Evolutionary conservation across 345 rosid species (phyloP), one percentile per base, ranked within the genome.

Genomic region (Citrus mangshanensis): DNA sequence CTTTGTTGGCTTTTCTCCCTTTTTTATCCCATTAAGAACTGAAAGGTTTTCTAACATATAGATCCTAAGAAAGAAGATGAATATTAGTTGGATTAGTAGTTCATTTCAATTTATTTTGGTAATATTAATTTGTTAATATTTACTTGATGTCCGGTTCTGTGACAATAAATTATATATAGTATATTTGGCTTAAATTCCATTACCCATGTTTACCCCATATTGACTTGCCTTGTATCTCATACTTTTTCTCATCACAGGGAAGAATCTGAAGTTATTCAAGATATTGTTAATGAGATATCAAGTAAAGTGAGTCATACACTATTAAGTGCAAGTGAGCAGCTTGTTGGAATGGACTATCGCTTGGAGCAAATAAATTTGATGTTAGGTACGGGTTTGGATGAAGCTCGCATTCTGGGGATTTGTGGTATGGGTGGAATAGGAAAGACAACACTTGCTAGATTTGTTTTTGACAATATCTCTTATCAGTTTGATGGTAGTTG

Each of bases 361-460:
- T 1, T 34, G 32, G 51, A 51, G 21, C n/a, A 76, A 34, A 6
- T 54, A 30, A 0, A 51, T 49, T 10, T 6, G 0, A 21, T 49
- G 24, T 10, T 65, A n/a, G 16, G 42, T 4, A 32, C 16, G 3
- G 72, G 35, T 1, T 7, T 10, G 56, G 37, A 65, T 32, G 72
- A 66, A 63, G 66, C 60, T n/a, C 67, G 49, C 22, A 12, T 77
- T 19, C 14, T 77, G 19, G 80, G 80, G 24, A 70, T 78, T 42
- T 60, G 62, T 14, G 70, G 70, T 8, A 78, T 70, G 75, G 80
- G 76, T 24, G 83, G 83, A 19, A 80, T 76, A 25, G 83, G 83
- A 14, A 80, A 80, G 55, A 76, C 83, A 7, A 76, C 83, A 2
- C 27, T 80, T 75, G 77, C 83, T 34, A 73, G 68, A 9, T 72